Evolutionary conservation across 148 eudicot genomes (phyloP).

Genomic region (Rhododendron vialii): DNA sequence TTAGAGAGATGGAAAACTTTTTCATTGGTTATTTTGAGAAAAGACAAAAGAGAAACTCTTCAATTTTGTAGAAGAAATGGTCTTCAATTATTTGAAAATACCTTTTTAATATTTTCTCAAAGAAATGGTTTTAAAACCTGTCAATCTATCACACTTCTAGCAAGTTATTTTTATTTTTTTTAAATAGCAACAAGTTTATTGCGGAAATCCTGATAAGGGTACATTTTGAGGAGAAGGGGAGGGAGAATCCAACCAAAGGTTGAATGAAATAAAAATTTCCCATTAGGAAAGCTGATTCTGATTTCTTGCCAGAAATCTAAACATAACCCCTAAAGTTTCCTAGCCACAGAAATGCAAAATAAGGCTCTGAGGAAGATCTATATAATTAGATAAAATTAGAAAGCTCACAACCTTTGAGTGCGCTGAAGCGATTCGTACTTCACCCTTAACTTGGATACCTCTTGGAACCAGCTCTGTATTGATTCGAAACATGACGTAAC

Average conservation of each 20-base stretch:
- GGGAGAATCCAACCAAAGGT: no score
- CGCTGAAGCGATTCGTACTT: constrained; percentile 71
- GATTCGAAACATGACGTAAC: not conserved
- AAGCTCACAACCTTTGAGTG: constrained; percentile 57
- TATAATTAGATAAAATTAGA: not conserved
- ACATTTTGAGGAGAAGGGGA: no score
- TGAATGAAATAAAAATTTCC: no score
- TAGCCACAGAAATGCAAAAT: not conserved
- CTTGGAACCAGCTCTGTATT: constrained; percentile 75
- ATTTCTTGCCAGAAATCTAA: not conserved
- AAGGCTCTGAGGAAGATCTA: not conserved
- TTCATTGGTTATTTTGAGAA: not conserved
- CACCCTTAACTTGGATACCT: constrained; percentile 61
- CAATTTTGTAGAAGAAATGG: not conserved
- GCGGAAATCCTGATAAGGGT: no score
- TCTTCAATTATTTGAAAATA: not conserved
- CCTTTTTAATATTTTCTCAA: not conserved
- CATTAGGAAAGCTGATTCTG: not conserved
- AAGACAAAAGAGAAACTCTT: not conserved
- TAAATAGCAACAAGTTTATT: no score
- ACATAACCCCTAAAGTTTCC: not conserved
- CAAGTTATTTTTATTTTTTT: no score
- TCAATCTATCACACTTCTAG: not conserved
- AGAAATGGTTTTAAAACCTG: not conserved
- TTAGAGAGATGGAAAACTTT: not conserved